Conservation (phyloP, 257 asterid species). For the Nicotiana tomentosiformis region DNA sequence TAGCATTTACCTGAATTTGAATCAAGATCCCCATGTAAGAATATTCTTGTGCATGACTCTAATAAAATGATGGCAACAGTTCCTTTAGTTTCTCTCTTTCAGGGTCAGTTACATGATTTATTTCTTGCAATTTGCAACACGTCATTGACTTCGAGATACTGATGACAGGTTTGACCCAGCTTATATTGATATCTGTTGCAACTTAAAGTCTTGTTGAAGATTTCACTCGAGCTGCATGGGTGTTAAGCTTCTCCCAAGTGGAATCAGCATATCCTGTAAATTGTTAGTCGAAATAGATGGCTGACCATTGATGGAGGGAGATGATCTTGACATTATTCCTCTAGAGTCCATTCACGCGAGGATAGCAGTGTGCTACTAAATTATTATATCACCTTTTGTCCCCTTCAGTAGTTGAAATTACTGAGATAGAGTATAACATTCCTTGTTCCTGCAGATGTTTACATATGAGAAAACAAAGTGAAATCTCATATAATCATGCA, state of each 20-base stretch:
- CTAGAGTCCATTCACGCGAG: neutral
- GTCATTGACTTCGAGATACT: neutral
- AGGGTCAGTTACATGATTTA: neutral
- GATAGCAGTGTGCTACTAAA: neutral
- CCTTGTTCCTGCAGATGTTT: neutral
- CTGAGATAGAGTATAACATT: neutral
- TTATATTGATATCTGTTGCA: neutral
- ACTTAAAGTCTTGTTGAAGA: neutral
- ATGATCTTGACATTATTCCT: neutral
- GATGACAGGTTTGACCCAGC: neutral
- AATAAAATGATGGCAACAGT: neutral
- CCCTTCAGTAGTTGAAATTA: neutral
- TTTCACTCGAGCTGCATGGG: neutral
- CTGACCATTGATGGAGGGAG: neutral
- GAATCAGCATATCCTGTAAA: neutral
- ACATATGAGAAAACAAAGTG: neutral
- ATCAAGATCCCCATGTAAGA: neutral
- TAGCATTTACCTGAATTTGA: neutral
- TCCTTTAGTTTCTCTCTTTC: no score
- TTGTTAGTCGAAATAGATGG: neutral
- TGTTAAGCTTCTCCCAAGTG: neutral
- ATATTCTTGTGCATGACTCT: neutral
- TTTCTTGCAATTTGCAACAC: neutral
- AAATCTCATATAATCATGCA: neutral
- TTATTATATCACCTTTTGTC: neutral